Conservation (phyloP, 169 alveolate species). For the Babesia bigemina region DNA sequence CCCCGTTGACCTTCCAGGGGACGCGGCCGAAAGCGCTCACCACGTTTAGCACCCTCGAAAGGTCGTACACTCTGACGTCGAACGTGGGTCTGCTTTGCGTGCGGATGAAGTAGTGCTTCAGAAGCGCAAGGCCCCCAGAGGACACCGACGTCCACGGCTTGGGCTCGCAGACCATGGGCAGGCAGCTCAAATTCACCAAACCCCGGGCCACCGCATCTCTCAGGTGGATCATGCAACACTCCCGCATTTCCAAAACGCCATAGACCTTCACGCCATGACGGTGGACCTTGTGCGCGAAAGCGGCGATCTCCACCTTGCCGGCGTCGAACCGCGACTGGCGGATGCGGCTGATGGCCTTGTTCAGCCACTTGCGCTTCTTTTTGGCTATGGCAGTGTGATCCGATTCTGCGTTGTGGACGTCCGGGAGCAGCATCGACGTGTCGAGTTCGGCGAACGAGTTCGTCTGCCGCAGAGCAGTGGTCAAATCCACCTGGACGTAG, state of each 20-base stretch:
- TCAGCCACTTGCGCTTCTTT: slow-evolving; percentile 27
- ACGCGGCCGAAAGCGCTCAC: slow-evolving; percentile 71
- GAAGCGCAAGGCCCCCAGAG: slow-evolving; percentile 72
- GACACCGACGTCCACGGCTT: slow-evolving; percentile 69
- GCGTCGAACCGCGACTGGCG: slow-evolving; percentile 67
- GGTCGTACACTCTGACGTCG: slow-evolving; percentile 73
- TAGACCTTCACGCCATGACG: slow-evolving; percentile 72
- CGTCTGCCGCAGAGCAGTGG: slow-evolving; percentile 71
- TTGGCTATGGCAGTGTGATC: slow-evolving; percentile 22
- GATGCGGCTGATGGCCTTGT: slow-evolving; percentile 35
- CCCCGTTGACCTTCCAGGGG: slow-evolving; percentile 71
- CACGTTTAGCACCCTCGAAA: slow-evolving; percentile 66
- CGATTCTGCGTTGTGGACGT: slow-evolving; percentile 10
- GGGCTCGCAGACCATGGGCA: slow-evolving; percentile 80
- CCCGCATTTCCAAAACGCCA: slow-evolving; percentile 79
- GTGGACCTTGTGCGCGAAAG: slow-evolving; percentile 70
- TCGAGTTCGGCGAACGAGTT: slow-evolving; percentile 60
- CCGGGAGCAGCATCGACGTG: slow-evolving; percentile 48
- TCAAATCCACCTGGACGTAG: slow-evolving; percentile 71
- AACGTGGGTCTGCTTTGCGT: slow-evolving; percentile 68
- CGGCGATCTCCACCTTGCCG: slow-evolving; percentile 73
- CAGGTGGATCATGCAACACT: slow-evolving; percentile 74
- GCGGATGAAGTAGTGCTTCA: slow-evolving; percentile 73
- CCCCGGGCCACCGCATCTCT: slow-evolving; percentile 74
- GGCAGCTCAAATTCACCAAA: slow-evolving; percentile 64